Percentiles rank a stretch among this genome's conserved stretches.
phyloP scores from a whole-genome alignment of 2,329 filamentous ascomycete species.

The Pseudocercospora eumusae region DNA sequence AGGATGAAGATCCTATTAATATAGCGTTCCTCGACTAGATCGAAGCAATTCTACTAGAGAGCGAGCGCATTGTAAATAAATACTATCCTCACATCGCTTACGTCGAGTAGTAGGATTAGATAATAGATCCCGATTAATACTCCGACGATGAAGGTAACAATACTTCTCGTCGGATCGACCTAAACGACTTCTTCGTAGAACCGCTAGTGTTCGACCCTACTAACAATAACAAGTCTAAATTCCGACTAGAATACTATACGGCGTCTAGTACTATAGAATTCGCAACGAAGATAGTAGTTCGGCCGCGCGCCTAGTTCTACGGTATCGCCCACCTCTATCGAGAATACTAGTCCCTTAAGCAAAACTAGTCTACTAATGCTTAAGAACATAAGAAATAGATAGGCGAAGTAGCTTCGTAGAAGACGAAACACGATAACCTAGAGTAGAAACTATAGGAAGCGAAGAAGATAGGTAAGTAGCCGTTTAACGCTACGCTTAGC shows the following conservation, averaged over 20 bases:
- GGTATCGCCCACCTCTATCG: not conserved
- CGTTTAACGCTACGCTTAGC: not conserved
- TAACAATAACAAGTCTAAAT: no score
- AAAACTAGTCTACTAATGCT: not conserved
- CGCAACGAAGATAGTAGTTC: not conserved
- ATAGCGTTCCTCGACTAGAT: no score
- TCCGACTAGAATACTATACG: not conserved
- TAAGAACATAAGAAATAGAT: not conserved
- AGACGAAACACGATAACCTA: not conserved
- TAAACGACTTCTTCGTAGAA: not conserved
- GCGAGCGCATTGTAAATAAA: not conserved
- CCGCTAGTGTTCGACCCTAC: not conserved
- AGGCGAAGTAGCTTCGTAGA: not conserved
- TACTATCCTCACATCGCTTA: not conserved
- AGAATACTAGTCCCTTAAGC: not conserved
- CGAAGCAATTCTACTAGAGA: not conserved
- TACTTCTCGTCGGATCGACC: not conserved
- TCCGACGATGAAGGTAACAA: not conserved
- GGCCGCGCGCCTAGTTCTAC: not conserved
- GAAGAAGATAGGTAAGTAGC: not conserved
- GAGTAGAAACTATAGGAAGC: not conserved
- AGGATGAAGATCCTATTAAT: no score
- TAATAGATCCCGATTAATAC: not conserved
- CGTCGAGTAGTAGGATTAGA: not conserved
- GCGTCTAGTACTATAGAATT: not conserved